These are phyloP conservation scores for Linnemannia zychae DNA, from an alignment of 192 early-diverging fungal species.

Conservation along the genomic window DNA sequence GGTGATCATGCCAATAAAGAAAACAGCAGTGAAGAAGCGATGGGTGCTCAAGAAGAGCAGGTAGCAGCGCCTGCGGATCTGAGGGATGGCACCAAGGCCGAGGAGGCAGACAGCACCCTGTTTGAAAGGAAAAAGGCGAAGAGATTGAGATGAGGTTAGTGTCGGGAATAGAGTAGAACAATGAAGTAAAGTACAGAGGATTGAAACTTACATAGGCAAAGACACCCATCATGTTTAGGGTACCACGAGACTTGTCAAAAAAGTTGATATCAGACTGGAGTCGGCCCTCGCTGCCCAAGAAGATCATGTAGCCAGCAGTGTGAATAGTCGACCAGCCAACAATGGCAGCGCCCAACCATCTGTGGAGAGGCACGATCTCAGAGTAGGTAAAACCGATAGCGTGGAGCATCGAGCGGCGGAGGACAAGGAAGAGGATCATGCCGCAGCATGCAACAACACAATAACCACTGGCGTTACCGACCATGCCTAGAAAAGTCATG, in stretches of 20 bases:
- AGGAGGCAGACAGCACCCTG: constrained; percentile 51
- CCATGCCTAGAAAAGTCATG: constrained; percentile 19
- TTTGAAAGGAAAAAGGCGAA: not conserved
- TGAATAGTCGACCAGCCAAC: constrained; percentile 51
- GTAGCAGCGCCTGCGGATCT: constrained; percentile 49
- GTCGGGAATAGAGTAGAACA: not conserved
- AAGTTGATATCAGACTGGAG: constrained; percentile 50
- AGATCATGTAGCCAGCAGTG: constrained; percentile 39
- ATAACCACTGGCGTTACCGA: constrained; percentile 48
- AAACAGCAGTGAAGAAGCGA: constrained; percentile 47
- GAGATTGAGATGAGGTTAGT: not conserved
- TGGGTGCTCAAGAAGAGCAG: constrained; percentile 48
- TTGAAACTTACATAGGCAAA: constrained; percentile 49
- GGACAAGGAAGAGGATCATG: constrained; percentile 53
- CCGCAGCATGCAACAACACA: constrained; percentile 41
- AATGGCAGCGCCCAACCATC: constrained; percentile 51
- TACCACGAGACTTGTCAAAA: constrained; percentile 32
- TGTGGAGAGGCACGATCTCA: constrained; percentile 47
- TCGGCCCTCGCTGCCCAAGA: constrained; percentile 21
- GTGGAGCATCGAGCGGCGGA: constrained; percentile 55
- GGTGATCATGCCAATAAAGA: constrained; percentile 49
- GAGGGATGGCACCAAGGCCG: constrained; percentile 41
- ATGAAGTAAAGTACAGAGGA: not conserved
- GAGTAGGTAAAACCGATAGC: constrained; percentile 56
- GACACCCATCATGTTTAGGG: constrained; percentile 55